phyloP scores from a whole-genome alignment of 305 asterid genomes.

The Ilex paraguariensis region DNA sequence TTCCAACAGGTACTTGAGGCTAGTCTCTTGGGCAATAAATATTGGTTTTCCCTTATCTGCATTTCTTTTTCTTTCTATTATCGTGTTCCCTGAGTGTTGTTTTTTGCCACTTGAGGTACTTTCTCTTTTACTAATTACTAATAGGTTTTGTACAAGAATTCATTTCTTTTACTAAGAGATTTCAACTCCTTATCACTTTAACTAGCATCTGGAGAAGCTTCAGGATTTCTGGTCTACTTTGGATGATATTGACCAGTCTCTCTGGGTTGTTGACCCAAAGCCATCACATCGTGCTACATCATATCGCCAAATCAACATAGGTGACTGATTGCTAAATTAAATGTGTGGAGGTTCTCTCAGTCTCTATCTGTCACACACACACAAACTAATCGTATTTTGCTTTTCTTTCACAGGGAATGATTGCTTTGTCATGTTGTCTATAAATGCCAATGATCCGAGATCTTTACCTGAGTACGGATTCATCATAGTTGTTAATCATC shows the following conservation, averaged over 20 bases:
- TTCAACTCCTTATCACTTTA: slow-evolving; percentile 9
- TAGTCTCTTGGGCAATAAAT: slow-evolving; percentile 1
- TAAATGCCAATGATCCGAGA: slow-evolving; percentile 55
- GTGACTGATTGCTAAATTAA: slow-evolving; percentile 15
- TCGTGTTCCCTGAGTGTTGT: background rate
- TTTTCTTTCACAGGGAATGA: slow-evolving; percentile 45
- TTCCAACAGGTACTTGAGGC: slow-evolving; percentile 46
- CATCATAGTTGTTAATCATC: slow-evolving; percentile 7
- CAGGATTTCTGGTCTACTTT: slow-evolving; percentile 66
- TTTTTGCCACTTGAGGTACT: background rate
- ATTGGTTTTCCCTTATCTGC: background rate
- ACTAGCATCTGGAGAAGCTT: slow-evolving; percentile 66
- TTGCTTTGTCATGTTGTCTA: slow-evolving; percentile 39
- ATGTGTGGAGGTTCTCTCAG: background rate
- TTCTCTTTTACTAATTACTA: no score
- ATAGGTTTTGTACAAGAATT: background rate
- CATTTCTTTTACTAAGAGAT: background rate
- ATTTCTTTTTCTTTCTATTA: background rate
- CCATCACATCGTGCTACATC: slow-evolving; percentile 44
- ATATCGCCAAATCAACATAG: slow-evolving; percentile 59
- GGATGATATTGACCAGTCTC: slow-evolving; percentile 63
- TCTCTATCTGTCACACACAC: background rate
- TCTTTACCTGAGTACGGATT: slow-evolving; percentile 64
- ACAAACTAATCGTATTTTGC: background rate
- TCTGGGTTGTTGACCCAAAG: slow-evolving; percentile 45